Evolutionary conservation across 345 rosid species (phyloP).

Genomic region (Gossypium turneri): DNA sequence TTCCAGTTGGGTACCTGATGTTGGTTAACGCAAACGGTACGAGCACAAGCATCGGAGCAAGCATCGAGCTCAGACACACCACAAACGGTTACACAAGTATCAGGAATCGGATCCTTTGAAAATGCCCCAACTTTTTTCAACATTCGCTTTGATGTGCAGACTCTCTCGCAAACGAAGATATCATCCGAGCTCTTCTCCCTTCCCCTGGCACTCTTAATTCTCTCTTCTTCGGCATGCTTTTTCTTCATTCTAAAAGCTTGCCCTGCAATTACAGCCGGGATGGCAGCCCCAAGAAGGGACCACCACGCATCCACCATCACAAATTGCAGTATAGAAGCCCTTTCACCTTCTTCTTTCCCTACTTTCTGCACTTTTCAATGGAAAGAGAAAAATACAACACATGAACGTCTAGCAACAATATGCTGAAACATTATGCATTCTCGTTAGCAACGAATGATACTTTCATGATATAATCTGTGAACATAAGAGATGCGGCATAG

Average conservation of each 20-base stretch:
- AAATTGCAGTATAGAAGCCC: constrained; percentile 9
- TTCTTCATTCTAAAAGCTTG: constrained; percentile 68
- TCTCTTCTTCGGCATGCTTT: constrained; percentile 61
- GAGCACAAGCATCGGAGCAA: constrained; percentile 83
- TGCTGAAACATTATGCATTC: neutral
- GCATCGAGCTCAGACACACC: constrained; percentile 90
- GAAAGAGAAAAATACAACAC: neutral
- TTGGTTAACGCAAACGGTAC: constrained; percentile 81
- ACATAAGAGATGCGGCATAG: neutral
- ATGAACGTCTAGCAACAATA: neutral
- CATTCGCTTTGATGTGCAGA: constrained; percentile 87
- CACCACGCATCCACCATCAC: constrained; percentile 83
- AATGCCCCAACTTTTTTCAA: constrained; percentile 76
- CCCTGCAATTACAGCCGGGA: constrained; percentile 67
- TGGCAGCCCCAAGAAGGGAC: constrained; percentile 63
- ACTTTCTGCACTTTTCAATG: constrained; percentile 5
- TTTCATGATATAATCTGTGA: neutral
- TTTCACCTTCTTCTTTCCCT: constrained; percentile 12
- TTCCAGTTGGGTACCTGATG: constrained; percentile 93
- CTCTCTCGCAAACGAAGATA: constrained; percentile 85
- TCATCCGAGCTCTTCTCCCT: constrained; percentile 80
- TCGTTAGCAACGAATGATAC: neutral
- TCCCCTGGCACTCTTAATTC: constrained; percentile 67
- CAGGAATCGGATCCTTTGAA: constrained; percentile 71
- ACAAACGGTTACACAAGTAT: constrained; percentile 84